Evolutionary conservation across 2,329 filamentous ascomycete species (phyloP).

Genomic region (Colletotrichum plurivorum): DNA sequence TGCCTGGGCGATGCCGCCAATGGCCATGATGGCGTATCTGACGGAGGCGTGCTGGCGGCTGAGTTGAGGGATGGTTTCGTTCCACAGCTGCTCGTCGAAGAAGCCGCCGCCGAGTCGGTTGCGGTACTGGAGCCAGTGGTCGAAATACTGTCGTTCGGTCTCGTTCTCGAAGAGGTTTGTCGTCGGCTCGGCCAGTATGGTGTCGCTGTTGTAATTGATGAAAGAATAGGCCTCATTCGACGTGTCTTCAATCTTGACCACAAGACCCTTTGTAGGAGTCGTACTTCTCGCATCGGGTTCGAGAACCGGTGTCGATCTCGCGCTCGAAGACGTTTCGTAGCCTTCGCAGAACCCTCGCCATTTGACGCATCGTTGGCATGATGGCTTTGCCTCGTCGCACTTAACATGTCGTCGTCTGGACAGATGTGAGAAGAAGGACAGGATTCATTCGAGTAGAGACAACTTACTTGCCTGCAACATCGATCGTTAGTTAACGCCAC

Average conservation of each 20-base stretch:
- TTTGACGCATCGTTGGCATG: conserved; percentile 52
- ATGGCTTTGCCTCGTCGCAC: conserved; percentile 53
- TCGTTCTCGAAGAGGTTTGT: conserved; percentile 37
- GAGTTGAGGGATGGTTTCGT: conserved; percentile 51
- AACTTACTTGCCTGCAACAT: conserved; percentile 47
- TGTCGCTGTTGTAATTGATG: not conserved
- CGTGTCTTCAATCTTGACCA: not conserved
- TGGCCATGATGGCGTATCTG: conserved; percentile 54
- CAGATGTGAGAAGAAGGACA: conserved; percentile 9
- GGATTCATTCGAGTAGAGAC: not conserved
- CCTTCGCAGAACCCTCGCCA: conserved; percentile 53
- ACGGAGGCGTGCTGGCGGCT: conserved; percentile 51
- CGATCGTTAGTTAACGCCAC: not conserved
- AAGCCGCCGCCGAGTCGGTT: conserved; percentile 46
- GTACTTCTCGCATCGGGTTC: not conserved
- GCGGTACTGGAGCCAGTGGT: conserved; percentile 44
- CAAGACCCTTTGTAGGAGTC: too few relatives aligned
- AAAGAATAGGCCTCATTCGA: not conserved
- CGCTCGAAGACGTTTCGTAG: conserved; percentile 42
- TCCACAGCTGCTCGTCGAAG: conserved; percentile 54
- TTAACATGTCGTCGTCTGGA: conserved; percentile 52
- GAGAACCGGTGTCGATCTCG: not conserved
- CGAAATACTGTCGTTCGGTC: conserved; percentile 46
- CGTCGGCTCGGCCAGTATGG: not conserved
- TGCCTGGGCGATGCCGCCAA: conserved; percentile 51